Evolutionary conservation across 306 rosid species (phyloP).

Genomic region (Pueraria montana): DNA sequence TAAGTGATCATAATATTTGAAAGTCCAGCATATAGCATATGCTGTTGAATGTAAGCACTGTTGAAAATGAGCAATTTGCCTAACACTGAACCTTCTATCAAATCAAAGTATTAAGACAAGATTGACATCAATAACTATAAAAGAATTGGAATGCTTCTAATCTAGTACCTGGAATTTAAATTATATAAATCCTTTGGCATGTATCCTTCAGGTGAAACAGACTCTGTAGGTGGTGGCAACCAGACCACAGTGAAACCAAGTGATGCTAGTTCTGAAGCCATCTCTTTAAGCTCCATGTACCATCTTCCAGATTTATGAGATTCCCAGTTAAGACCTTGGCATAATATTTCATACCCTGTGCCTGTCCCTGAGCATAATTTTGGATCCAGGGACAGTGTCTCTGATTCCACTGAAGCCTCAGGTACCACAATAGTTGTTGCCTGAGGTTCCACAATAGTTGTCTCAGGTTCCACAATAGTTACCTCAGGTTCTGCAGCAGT

Average conservation of each 20-base stretch:
- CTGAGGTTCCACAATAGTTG: too few relatives aligned
- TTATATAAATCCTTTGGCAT: conserved; percentile 93
- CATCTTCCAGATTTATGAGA: conserved; percentile 86
- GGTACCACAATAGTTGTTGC: background rate
- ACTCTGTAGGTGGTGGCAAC: conserved; percentile 95
- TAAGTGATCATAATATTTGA: too few relatives aligned
- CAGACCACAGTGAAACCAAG: conserved; percentile 85
- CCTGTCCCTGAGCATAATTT: conserved; percentile 70
- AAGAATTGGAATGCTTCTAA: background rate
- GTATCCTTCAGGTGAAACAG: conserved; percentile 94
- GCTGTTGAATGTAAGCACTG: conserved; percentile 17
- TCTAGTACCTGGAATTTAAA: conserved; percentile 80
- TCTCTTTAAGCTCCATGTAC: conserved; percentile 76
- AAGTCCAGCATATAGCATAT: conserved; percentile 24
- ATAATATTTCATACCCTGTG: conserved; percentile 81
- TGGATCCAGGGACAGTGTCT: conserved; percentile 32
- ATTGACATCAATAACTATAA: background rate
- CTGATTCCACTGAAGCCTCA: conserved; percentile 30
- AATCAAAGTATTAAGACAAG: conserved; percentile 12
- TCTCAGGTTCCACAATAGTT: conserved; percentile 40
- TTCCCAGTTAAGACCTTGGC: conserved; percentile 97
- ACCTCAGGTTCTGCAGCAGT: conserved; percentile 44
- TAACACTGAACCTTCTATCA: conserved; percentile 8
- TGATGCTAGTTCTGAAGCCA: conserved; percentile 71
- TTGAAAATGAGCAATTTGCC: background rate